Evolutionary conservation across 1,284 basidiomycete species (phyloP).

Genomic region (Fistulina hepatica): DNA sequence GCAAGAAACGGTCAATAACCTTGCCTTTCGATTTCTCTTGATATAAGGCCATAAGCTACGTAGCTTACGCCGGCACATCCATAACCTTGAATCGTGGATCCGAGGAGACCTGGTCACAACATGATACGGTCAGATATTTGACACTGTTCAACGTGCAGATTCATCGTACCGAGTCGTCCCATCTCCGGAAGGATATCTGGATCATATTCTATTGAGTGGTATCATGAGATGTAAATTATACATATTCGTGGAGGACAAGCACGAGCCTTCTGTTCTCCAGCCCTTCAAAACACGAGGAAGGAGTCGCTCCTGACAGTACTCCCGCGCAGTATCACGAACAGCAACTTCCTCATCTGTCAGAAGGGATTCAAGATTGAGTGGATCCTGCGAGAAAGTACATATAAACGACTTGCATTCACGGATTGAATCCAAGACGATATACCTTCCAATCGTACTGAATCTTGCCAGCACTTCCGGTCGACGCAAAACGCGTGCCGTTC

Average conservation of each 20-base stretch:
- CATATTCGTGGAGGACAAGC: neutral
- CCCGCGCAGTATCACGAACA: slow-evolving; percentile 76
- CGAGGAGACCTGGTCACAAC: slow-evolving; percentile 31
- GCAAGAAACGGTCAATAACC: slow-evolving; percentile 10
- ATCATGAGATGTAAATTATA: slow-evolving; percentile 2
- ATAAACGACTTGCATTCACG: no score
- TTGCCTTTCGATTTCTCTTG: slow-evolving; percentile 85
- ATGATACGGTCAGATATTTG: neutral
- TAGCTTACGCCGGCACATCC: slow-evolving; percentile 90
- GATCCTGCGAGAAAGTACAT: slow-evolving; percentile 56
- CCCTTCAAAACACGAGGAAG: slow-evolving; percentile 78
- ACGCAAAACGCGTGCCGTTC: no score
- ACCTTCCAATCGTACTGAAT: no score
- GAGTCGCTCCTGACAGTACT: slow-evolving; percentile 84
- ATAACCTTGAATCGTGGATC: slow-evolving; percentile 88
- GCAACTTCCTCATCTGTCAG: slow-evolving; percentile 87
- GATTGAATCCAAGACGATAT: no score
- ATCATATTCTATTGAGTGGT: slow-evolving; percentile 55
- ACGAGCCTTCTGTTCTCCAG: slow-evolving; percentile 76
- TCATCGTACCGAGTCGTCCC: slow-evolving; percentile 79
- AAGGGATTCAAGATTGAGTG: slow-evolving; percentile 62
- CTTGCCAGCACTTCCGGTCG: no score
- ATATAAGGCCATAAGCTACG: slow-evolving; percentile 90
- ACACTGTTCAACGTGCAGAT: neutral
- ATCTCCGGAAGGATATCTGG: slow-evolving; percentile 75